Base-by-base conservation (phyloP, 2,329 filamentous ascomycete genomes). In the Gaeumannomyces sp. region DNA sequence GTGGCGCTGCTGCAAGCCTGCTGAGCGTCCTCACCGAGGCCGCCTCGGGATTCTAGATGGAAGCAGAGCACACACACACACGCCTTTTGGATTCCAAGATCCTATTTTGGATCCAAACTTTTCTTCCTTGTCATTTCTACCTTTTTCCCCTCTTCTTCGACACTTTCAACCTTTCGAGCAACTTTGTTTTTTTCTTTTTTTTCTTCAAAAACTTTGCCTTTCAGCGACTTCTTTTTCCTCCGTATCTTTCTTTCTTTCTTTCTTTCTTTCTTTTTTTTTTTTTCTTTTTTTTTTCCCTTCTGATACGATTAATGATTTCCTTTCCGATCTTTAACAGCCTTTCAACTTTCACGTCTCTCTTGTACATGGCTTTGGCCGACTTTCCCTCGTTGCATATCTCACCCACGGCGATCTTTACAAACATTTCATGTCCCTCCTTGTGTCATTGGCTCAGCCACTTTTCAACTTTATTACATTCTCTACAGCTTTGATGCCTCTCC, bases 1-100 rank as follows among this genome's bases (percentile, higher is more conserved):
- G 85, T 4, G 84, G 85, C 13, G 85, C 85, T 0, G 85, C 86
- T 0, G 84, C 81, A 3, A 86, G 83, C 64, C 73, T 88, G 66
- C 70, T 88, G 60, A 82, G 81, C 64, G 84, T 87, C 1, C 73
- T 88, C 38, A 80, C 82, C 4, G 84, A 88, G 71, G 85, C 85
- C 31, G 84, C 84, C 8, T 69, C 71, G 7, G 72, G 66, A 53
- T 68, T 71, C 59, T 77, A 60, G 2, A 16, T 33, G 4, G 19
- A 14, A 31, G 3, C 8, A 45, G 14, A 11, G 16, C 38, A n/a
- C 8, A 45, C 35, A 35, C 59, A 38, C n/a, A 8, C 29, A 31
- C 29, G 29, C 31, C 4, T 5, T 45, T 25, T 59, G 10, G 16
- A 8, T 19, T 10, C 38, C 10, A 33, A 19, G 29, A 2, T n/a